Evolutionary conservation across 2,329 filamentous ascomycete species (phyloP).

Genomic region (Aspergillus fructus): DNA sequence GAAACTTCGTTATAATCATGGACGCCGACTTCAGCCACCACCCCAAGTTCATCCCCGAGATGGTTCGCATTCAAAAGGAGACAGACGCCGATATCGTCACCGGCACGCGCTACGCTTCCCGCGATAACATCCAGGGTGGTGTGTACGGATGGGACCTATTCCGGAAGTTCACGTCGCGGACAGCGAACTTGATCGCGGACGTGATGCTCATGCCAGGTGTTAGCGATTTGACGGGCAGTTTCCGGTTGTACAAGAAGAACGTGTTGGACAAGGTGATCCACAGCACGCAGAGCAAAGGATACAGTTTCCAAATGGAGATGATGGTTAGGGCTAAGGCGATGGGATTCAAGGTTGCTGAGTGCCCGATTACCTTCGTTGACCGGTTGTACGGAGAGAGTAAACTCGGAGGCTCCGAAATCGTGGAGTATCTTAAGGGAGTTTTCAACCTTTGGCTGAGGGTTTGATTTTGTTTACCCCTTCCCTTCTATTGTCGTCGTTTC

Average conservation of each 20-base stretch:
- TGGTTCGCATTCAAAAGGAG: slow-evolving; percentile 78
- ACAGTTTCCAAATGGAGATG: slow-evolving; percentile 99
- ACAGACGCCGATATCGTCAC: slow-evolving; percentile 94
- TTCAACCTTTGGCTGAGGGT: slow-evolving; percentile 76
- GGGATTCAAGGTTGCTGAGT: slow-evolving; percentile 91
- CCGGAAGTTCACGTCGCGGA: slow-evolving; percentile 68
- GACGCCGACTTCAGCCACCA: slow-evolving; percentile 99
- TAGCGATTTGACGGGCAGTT: slow-evolving; percentile 92
- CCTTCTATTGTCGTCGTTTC: neutral
- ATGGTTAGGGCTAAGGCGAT: slow-evolving; percentile 96
- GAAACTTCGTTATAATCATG: slow-evolving; percentile 99
- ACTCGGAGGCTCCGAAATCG: slow-evolving; percentile 91
- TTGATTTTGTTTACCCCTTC: slow-evolving; percentile 34
- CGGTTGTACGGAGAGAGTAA: slow-evolving; percentile 94
- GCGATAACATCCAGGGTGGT: slow-evolving; percentile 63
- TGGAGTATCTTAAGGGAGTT: slow-evolving; percentile 90
- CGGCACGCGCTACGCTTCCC: slow-evolving; percentile 86
- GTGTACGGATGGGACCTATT: slow-evolving; percentile 97
- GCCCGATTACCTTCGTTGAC: slow-evolving; percentile 95
- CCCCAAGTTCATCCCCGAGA: slow-evolving; percentile 95
- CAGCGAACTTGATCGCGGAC: slow-evolving; percentile 93
- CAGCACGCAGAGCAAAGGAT: slow-evolving; percentile 92
- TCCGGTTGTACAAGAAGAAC: slow-evolving; percentile 87
- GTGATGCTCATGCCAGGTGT: slow-evolving; percentile 90
- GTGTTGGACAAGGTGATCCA: slow-evolving; percentile 87